phyloP scores from a whole-genome alignment of 441 rosid genomes.

The Gossypium gossypioides region DNA sequence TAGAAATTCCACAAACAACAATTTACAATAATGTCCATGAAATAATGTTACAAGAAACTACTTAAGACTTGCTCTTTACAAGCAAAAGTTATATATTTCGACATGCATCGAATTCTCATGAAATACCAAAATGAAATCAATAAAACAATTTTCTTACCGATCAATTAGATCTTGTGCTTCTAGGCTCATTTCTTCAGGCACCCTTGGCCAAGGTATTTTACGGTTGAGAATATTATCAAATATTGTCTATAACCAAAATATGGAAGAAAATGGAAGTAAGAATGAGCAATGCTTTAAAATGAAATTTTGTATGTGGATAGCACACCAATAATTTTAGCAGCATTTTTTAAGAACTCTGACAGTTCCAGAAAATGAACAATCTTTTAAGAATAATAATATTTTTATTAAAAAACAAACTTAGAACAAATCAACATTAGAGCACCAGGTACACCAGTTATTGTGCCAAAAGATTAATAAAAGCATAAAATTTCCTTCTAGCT shows the following conservation, averaged over 20 bases:
- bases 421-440: background rate
- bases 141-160: conserved; percentile 38
- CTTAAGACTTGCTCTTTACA: background rate
- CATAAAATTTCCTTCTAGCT: background rate
- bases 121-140: background rate
- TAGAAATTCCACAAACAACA: background rate
- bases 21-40: background rate
- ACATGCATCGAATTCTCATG: background rate
- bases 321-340: background rate
- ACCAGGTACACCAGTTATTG: background rate
- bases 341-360: background rate
- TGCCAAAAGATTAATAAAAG: background rate
- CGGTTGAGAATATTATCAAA: conserved; percentile 97
- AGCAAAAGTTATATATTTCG: background rate
- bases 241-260: conserved; percentile 62
- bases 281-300: conserved; percentile 4
- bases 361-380: background rate
- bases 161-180: conserved; percentile 83
- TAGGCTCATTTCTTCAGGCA: conserved; percentile 76
- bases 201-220: conserved; percentile 90
- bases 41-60: background rate
- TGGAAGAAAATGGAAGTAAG: conserved; percentile 14
- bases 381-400: background rate
- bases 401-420: background rate
- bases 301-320: background rate